phyloP scores from a whole-genome alignment of 169 alveolate genomes.

The Cryptosporidium parvum region DNA sequence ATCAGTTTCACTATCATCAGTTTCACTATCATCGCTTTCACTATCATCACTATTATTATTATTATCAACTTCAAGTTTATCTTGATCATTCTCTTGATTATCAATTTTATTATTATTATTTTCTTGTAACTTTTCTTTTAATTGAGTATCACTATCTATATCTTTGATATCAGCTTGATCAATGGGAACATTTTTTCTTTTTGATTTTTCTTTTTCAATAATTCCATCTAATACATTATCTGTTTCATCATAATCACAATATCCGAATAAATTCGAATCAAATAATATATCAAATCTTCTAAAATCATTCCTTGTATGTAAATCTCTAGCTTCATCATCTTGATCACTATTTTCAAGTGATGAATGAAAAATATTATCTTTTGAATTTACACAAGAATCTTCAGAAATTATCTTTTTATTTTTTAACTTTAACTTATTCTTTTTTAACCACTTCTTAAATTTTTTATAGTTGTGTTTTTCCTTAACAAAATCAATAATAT shows the following conservation, averaged over 20 bases:
- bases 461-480: not conserved
- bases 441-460: slow-evolving; percentile 31
- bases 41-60: not conserved
- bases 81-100: not conserved
- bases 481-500: slow-evolving; percentile 1
- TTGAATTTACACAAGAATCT: not conserved
- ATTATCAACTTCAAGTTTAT: not conserved
- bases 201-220: not conserved
- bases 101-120: not conserved
- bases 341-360: not conserved
- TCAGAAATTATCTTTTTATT: not conserved
- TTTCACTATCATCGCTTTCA: not conserved
- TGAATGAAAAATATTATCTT: not conserved
- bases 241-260: slow-evolving; percentile 45
- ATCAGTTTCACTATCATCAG: slow-evolving; percentile 2
- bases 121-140: not conserved
- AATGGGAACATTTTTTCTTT: not conserved
- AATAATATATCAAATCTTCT: slow-evolving; percentile 50
- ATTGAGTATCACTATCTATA: not conserved
- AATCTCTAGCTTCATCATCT: slow-evolving; percentile 44
- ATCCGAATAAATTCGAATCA: slow-evolving; percentile 35
- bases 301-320: slow-evolving; percentile 46
- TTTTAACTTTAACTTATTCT: not conserved
- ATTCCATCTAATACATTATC: slow-evolving; percentile 15
- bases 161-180: not conserved